phyloP scores from a whole-genome alignment of 768 basidiomycete genomes.

The Mycena galericulata region DNA sequence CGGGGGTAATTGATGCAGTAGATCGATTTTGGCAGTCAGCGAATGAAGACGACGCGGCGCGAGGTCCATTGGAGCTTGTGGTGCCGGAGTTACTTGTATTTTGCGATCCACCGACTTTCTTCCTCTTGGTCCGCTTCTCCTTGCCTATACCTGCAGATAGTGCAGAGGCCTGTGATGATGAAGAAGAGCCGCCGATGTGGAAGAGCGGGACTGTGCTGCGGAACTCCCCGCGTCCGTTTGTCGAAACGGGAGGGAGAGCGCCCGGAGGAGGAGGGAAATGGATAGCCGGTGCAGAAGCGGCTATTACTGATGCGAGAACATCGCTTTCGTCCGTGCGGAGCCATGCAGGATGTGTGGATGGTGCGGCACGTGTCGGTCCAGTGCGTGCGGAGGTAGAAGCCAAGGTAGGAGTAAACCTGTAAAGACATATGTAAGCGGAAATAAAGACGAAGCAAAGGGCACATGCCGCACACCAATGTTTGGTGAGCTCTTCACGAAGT shows the following conservation, averaged over 20 bases:
- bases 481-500: neutral
- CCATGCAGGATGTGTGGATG: neutral
- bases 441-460: neutral
- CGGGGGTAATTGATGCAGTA: no score
- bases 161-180: no score
- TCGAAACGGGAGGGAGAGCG: neutral
- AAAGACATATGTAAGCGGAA: no score
- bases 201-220: neutral
- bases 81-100: no score
- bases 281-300: neutral
- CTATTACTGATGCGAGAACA: neutral
- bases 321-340: neutral
- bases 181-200: neutral
- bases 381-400: neutral
- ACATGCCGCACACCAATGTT: slow-evolving; percentile 1
- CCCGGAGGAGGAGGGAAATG: neutral
- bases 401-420: neutral
- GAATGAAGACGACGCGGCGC: no score
- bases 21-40: no score
- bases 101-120: no score
- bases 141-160: no score
- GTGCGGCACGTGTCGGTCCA: neutral
- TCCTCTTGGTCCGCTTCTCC: no score
- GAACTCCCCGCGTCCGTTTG: neutral
- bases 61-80: no score